phyloP scores from a whole-genome alignment of 495 filamentous ascomycete genomes.

The Hyaloscypha bicolor region DNA sequence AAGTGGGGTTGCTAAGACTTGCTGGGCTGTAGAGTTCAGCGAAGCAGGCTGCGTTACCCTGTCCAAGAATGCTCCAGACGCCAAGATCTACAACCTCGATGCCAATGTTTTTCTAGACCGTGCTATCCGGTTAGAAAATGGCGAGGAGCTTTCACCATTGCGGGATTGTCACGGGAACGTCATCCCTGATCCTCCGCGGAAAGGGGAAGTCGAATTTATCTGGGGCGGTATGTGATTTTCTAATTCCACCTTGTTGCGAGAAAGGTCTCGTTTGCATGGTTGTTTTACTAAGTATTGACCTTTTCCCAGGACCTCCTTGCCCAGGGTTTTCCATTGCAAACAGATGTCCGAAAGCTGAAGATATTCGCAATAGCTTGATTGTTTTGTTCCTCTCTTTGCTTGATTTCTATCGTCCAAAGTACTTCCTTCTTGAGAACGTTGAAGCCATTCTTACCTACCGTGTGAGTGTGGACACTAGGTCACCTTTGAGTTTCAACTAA shows the following conservation, averaged over 20 bases:
- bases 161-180: conserved; percentile 2
- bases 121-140: conserved; percentile 3
- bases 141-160: background rate
- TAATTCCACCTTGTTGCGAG: too few relatives aligned
- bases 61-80: background rate
- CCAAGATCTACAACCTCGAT: conserved; percentile 9
- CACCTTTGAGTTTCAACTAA: background rate
- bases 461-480: background rate
- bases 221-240: background rate
- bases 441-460: conserved; percentile 2
- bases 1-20: conserved; percentile 13
- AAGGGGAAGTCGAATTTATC: conserved; percentile 21
- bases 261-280: too few relatives aligned
- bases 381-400: conserved; percentile 17
- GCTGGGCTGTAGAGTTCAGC: conserved; percentile 13
- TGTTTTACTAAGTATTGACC: background rate
- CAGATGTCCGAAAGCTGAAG: conserved; percentile 4
- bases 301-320: conserved; percentile 14
- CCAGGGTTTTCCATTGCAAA: conserved; percentile 20
- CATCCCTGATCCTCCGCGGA: conserved; percentile 14
- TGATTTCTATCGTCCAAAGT: conserved; percentile 22
- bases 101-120: conserved; percentile 10
- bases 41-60: conserved; percentile 9
- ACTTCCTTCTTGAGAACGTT: conserved; percentile 26
- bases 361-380: conserved; percentile 17